phyloP scores from a whole-genome alignment of 1,284 basidiomycete genomes.

The Naganishia cerealis region DNA sequence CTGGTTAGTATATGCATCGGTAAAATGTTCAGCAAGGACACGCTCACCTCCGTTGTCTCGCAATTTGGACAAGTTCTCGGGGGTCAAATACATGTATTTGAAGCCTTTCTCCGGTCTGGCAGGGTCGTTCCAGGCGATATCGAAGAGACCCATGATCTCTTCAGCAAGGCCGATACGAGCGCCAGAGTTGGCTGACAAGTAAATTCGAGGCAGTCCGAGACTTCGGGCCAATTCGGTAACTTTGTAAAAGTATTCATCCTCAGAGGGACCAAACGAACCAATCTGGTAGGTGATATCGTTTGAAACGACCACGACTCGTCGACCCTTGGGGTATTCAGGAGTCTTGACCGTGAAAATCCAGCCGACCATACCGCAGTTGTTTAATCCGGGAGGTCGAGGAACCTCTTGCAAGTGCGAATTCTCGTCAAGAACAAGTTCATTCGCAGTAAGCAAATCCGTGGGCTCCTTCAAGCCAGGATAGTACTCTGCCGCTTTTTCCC shows the following conservation, averaged over 20 bases:
- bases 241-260: constrained; percentile 95
- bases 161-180: constrained; percentile 95
- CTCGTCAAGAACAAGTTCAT: constrained; percentile 92
- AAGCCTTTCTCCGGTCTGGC: constrained; percentile 88
- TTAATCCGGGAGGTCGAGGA: constrained; percentile 86
- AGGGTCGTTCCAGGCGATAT: constrained; percentile 83
- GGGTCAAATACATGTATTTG: constrained; percentile 92
- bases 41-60: constrained; percentile 66
- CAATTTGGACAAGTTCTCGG: constrained; percentile 77
- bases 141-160: constrained; percentile 85
- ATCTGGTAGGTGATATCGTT: constrained; percentile 99
- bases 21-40: neutral
- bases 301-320: constrained; percentile 83
- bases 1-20: neutral
- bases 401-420: constrained; percentile 86
- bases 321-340: constrained; percentile 88
- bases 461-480: constrained; percentile 72
- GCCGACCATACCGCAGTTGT: constrained; percentile 95
- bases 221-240: constrained; percentile 90
- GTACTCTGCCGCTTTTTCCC: constrained; percentile 70
- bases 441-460: constrained; percentile 74
- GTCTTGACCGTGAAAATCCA: constrained; percentile 94
- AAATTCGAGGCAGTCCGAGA: constrained; percentile 86
- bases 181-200: constrained; percentile 97
- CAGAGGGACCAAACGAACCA: constrained; percentile 92